These are phyloP conservation scores for Urochloa ruziziensis DNA, from an alignment of 176 grass and related monocot genomes.

Conservation along the genomic window DNA sequence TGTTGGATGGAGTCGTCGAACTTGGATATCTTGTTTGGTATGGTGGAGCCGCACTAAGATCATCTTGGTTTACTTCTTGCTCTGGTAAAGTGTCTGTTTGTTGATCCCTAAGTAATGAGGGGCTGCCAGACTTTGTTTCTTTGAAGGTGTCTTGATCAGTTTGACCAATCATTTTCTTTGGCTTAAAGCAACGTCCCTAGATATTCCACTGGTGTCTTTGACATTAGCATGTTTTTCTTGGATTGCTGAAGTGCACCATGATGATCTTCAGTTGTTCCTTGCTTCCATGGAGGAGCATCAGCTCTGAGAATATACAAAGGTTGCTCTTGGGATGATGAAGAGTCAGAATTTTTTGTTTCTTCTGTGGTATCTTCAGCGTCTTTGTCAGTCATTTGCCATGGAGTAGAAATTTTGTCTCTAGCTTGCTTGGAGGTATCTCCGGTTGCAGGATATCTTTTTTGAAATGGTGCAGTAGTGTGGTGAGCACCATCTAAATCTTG, in stretches of 20 bases:
- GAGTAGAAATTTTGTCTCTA: neutral
- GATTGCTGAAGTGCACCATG: neutral
- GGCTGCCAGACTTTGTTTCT: constrained; percentile 9
- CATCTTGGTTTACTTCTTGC: neutral
- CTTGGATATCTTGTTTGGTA: constrained; percentile 19
- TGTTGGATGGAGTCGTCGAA: neutral
- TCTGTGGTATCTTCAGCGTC: neutral
- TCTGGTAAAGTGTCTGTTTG: constrained; percentile 10
- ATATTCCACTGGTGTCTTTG: constrained; percentile 12
- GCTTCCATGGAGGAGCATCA: constrained; percentile 6
- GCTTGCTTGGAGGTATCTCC: neutral
- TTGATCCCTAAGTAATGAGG: constrained; percentile 3
- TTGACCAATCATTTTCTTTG: constrained; percentile 5
- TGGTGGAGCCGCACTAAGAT: constrained; percentile 8
- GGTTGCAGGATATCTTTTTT: constrained; percentile 9
- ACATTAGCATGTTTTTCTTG: neutral
- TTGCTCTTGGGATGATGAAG: constrained; percentile 7
- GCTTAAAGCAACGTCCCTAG: neutral
- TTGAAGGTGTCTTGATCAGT: constrained; percentile 9
- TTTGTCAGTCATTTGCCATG: neutral
- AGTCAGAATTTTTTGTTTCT: neutral
- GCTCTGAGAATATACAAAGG: neutral
- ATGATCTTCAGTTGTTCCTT: constrained; percentile 24
- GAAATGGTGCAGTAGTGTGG: neutral
- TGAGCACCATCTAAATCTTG: constrained; percentile 1